Evolutionary conservation across 805 yeast genomes (phyloP), one percentile per base, ranked within the genome.

Genomic region (Zygosaccharomyces pseudorouxii): DNA sequence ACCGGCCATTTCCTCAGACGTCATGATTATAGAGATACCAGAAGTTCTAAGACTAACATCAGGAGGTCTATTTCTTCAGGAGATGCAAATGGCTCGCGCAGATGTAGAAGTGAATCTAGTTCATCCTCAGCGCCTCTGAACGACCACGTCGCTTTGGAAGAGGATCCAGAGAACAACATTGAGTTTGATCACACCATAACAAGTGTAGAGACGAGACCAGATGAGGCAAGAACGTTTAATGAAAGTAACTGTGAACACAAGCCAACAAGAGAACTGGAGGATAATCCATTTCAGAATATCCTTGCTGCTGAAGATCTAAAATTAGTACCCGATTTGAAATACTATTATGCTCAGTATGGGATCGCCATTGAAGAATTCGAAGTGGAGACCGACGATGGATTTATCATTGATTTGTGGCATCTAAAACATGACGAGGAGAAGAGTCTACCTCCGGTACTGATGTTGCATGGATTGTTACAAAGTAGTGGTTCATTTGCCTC

Each of bases 381-480:
- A 28, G 71, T 89, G 1, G 71, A 78, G 8, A 90, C 98, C 0
- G 72, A 73, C 12, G 98, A 93, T 65, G 97, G 97, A 1, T 89
- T 79, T 63, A 71, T 81, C 1, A 68, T 92, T n/a, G 73, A 75
- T 0, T 63, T 89, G 40, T 81, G 86, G 60, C 78, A 88, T 38
- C 45, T 65, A 42, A 53, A 49, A 29, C 55, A 55, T 4, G 49
- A 54, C 2, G 65, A 54, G 1, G 42, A 50, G 3, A 47, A 50
- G 8, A 37, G 55, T 30, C 64, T 74, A 51, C 73, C 73, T 47
- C 98, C 98, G 0, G 71, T 92, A 1, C 70, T 92, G 19, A 67
- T 89, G 52, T 71, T 92, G 18, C 99, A 92, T 59, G 99, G 99
- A 0, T 73, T 92, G 11, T 70, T 92, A 53, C 96, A 90, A 60